Evolutionary conservation across 2,329 filamentous ascomycete genomes (phyloP), one percentile per base, ranked within the genome.

Genomic region (Colletotrichum chlorophyti): DNA sequence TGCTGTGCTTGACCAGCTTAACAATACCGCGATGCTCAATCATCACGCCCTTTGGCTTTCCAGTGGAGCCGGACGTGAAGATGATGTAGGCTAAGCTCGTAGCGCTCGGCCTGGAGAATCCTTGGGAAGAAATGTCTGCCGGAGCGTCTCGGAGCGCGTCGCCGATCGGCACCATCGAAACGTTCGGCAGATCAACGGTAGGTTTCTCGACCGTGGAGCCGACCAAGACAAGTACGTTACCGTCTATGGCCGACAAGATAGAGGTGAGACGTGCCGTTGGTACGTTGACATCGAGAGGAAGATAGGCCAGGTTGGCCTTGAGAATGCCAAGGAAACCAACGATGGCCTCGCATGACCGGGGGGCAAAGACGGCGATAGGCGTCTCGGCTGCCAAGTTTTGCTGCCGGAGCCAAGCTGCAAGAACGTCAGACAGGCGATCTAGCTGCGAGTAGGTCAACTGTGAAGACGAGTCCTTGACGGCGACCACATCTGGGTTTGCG

Each of bases 301-400:
- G 37, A 37, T 69, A 69, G 1, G 68, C 68, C 21, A 67, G n/a
- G 31, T 63, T 59, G 11, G 68, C 67, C 45, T 68, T 69, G 14
- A 69, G 53, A 38, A 69, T 63, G 10, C 66, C 66, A 0, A 68
- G 14, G 11, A 69, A 62, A 1, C 65, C 63, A 12, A 63, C 49
- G 8, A 69, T 48, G 0, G 67, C 62, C 19, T 68, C 34, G 29
- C 68, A 70, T 0, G 66, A 68, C 0, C 68, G 53, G 2, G n/a
- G 17, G 3, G 66, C 54, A 4, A 63, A 41, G 3, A 68, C 65
- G 2, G 52, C 58, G 3, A 69, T 43, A 10, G 67, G 45, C 1
- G 60, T 59, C 11, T 63, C 65, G 8, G 45, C 14, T 4, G 19
- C 19, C 2, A 47, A 5, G 2, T 24, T 15, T 14, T 23, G 45